Conservation (phyloP, 306 rosid species). For the Pueraria montana region DNA sequence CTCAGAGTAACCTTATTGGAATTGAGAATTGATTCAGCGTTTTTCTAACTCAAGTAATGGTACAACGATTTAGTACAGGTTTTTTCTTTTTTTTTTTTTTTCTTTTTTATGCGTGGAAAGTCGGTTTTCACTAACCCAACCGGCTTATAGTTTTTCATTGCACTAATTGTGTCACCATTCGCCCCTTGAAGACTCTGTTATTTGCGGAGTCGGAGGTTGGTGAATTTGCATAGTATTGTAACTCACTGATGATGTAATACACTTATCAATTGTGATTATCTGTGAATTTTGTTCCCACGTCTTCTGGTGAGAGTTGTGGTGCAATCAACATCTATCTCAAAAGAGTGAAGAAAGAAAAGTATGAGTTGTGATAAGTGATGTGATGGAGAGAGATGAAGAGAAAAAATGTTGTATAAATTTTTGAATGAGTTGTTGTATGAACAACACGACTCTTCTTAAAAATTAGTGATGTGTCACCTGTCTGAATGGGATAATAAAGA, state of each 20-base stretch:
- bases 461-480: background rate
- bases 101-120: slow-evolving; percentile 42
- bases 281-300: slow-evolving; percentile 30
- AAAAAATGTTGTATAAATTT: background rate
- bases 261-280: slow-evolving; percentile 43
- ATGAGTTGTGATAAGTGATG: background rate
- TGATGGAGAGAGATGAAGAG: background rate
- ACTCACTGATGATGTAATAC: slow-evolving; percentile 49
- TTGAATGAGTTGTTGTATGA: background rate
- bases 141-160: slow-evolving; percentile 44
- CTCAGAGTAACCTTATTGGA: slow-evolving; percentile 47
- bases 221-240: slow-evolving; percentile 58
- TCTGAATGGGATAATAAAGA: background rate
- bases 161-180: slow-evolving; percentile 36
- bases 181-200: slow-evolving; percentile 49
- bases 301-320: slow-evolving; percentile 37
- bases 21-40: slow-evolving; percentile 50
- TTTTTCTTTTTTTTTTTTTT: background rate
- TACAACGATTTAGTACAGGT: slow-evolving; percentile 47
- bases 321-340: background rate
- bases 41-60: slow-evolving; percentile 48
- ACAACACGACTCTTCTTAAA: background rate
- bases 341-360: background rate
- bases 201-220: slow-evolving; percentile 49
- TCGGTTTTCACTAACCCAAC: slow-evolving; percentile 48